Conservation (phyloP, 345 rosid species). For the Eucalyptus viminalis region DNA sequence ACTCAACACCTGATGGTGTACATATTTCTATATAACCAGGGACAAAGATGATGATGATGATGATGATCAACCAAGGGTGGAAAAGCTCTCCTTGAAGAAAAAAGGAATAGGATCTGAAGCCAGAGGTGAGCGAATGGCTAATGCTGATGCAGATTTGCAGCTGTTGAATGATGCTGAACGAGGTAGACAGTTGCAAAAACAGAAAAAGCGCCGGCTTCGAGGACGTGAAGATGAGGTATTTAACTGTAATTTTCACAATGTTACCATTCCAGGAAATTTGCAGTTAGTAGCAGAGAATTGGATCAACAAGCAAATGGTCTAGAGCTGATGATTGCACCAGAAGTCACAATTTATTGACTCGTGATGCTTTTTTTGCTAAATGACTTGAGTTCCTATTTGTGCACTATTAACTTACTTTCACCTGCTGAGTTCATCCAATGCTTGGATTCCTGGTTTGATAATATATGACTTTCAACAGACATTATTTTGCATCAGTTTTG, state of each 20-base stretch:
- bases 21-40: constrained; percentile 13
- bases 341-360: neutral
- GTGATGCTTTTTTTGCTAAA: neutral
- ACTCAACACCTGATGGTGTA: neutral
- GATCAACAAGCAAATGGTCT: neutral
- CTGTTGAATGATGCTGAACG: constrained; percentile 62
- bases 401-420: neutral
- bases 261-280: neutral
- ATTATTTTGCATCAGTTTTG: neutral
- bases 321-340: neutral
- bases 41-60: constrained; percentile 14
- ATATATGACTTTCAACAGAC: neutral
- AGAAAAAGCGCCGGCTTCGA: constrained; percentile 82
- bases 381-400: neutral
- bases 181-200: constrained; percentile 70
- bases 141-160: constrained; percentile 73
- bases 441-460: neutral
- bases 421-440: neutral
- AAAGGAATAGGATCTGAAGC: constrained; percentile 92
- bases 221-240: constrained; percentile 90
- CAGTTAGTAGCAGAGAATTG: neutral
- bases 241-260: neutral
- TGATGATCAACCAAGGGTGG: constrained; percentile 64
- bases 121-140: constrained; percentile 66
- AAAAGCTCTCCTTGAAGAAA: constrained; percentile 77